Evolutionary conservation across 192 early-diverging fungal species (phyloP).

Genomic region (Phlyctochytrium arcticum): DNA sequence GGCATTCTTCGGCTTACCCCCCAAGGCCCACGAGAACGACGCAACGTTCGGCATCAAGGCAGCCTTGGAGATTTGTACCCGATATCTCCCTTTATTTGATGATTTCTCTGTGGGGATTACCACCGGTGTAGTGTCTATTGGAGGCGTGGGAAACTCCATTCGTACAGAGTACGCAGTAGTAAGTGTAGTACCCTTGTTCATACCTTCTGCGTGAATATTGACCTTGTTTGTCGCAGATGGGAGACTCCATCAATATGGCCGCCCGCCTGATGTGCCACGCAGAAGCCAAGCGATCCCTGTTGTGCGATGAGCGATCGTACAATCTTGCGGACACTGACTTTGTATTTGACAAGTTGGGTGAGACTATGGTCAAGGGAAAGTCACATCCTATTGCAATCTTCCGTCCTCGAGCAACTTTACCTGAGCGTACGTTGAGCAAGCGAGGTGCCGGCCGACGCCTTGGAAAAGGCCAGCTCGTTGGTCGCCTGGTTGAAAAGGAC

Average conservation of each 20-base stretch:
- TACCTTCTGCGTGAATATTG: too few relatives aligned
- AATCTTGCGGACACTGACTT: slow-evolving; percentile 46
- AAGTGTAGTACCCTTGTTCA: slow-evolving; percentile 4
- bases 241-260: slow-evolving; percentile 57
- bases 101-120: slow-evolving; percentile 56
- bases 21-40: slow-evolving; percentile 52
- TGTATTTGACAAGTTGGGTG: slow-evolving; percentile 43
- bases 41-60: slow-evolving; percentile 43
- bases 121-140: slow-evolving; percentile 49
- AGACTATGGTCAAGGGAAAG: slow-evolving; percentile 49
- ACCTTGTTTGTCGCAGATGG: slow-evolving; percentile 44
- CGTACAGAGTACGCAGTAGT: slow-evolving; percentile 57
- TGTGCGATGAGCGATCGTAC: slow-evolving; percentile 50
- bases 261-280: slow-evolving; percentile 46
- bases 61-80: slow-evolving; percentile 36
- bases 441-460: background rate
- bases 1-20: slow-evolving; percentile 49
- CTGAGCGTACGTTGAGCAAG: background rate
- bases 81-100: slow-evolving; percentile 40
- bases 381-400: slow-evolving; percentile 37
- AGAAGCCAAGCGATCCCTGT: slow-evolving; percentile 26
- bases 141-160: slow-evolving; percentile 45
- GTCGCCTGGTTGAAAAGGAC: slow-evolving; percentile 37
- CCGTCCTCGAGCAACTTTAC: slow-evolving; percentile 24
- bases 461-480: slow-evolving; percentile 23